Percentiles rank a stretch among this genome's conserved stretches.
These are phyloP conservation scores for Verticillium dahliae DNA, from an alignment of 2,329 filamentous ascomycete species.

Conservation along the genomic window DNA sequence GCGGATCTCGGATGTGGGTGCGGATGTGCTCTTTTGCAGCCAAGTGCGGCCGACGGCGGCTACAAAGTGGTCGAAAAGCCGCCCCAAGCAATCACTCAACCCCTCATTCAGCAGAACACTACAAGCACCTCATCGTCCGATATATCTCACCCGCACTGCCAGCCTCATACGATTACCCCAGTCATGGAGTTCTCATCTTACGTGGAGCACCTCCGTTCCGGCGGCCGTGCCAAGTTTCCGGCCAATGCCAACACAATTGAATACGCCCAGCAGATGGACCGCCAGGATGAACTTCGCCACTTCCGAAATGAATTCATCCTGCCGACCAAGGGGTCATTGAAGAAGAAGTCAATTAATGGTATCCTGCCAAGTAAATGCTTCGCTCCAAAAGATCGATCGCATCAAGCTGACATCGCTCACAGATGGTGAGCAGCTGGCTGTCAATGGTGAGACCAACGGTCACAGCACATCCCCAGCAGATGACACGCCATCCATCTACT, in stretches of 20 bases:
- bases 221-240: constrained; percentile 37
- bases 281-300: constrained; percentile 50
- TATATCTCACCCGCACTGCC: not conserved
- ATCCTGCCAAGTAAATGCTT: constrained; percentile 29
- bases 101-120: constrained; percentile 1
- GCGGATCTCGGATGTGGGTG: constrained; percentile 9
- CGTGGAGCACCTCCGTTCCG: constrained; percentile 32
- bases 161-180: constrained; percentile 4
- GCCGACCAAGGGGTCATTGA: constrained; percentile 66
- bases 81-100: not conserved
- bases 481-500: constrained; percentile 55
- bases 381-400: not conserved
- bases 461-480: constrained; percentile 18
- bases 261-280: constrained; percentile 49
- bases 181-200: constrained; percentile 29
- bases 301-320: constrained; percentile 70
- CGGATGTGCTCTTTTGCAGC: constrained; percentile 3
- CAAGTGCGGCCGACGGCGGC: constrained; percentile 8
- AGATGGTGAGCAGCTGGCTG: constrained; percentile 5
- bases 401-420: not conserved
- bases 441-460: constrained; percentile 12
- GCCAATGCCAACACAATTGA: constrained; percentile 36
- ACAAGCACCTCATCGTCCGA: not conserved
- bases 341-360: constrained; percentile 51
- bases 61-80: constrained; percentile 11